These are phyloP conservation scores for Calonectria pseudoreteaudii DNA, from an alignment of 2,329 filamentous ascomycete species.

Conservation along the genomic window DNA sequence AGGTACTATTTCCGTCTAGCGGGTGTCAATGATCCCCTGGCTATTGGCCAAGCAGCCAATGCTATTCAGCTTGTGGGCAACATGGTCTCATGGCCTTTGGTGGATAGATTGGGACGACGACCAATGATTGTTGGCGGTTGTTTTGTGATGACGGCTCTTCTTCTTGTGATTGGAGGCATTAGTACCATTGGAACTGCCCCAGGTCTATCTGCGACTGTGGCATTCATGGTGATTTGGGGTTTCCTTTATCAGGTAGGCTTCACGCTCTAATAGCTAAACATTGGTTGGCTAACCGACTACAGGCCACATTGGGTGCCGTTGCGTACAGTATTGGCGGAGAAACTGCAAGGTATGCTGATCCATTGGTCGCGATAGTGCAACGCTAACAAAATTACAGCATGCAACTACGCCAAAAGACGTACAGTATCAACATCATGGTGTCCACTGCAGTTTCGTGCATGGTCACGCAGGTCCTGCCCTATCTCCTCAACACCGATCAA, in stretches of 20 bases:
- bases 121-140: conserved; percentile 45
- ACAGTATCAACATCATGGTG: conserved; percentile 48
- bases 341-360: conserved; percentile 37
- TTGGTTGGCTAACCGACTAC: not conserved
- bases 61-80: conserved; percentile 46
- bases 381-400: conserved; percentile 22
- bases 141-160: conserved; percentile 41
- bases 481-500: conserved; percentile 43
- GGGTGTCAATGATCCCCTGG: conserved; percentile 43
- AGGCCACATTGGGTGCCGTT: conserved; percentile 43
- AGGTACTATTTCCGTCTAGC: conserved; percentile 45
- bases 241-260: conserved; percentile 41
- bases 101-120: conserved; percentile 46
- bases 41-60: conserved; percentile 43
- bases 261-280: fast-evolving
- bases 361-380: too few species aligned
- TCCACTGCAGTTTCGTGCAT: conserved; percentile 45
- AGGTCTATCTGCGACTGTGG: conserved; percentile 39
- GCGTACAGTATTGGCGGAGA: conserved; percentile 47
- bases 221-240: conserved; percentile 45
- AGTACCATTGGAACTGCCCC: conserved; percentile 41
- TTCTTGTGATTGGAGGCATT: conserved; percentile 47
- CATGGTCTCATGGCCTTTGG: conserved; percentile 45
- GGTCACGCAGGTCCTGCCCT: conserved; percentile 45
- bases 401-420: conserved; percentile 47